Conservation (phyloP, 2,329 filamentous ascomycete species). For the Blastomyces gilchristii region DNA sequence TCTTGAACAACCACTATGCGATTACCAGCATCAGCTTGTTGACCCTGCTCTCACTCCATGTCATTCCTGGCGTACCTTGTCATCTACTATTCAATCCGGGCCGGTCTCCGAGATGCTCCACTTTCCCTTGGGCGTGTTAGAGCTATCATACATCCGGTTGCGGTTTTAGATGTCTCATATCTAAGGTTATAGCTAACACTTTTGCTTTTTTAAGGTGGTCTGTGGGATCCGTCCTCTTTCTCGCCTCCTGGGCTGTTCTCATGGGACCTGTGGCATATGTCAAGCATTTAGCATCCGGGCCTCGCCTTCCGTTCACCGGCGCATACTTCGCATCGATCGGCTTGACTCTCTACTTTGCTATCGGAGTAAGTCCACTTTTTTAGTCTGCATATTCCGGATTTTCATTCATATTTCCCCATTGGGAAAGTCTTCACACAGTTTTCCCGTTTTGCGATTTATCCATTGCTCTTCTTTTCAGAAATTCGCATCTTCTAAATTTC, state of each 20-base stretch:
- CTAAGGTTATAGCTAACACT: conserved; percentile 15
- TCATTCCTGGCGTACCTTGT: not conserved
- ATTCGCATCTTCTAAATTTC: not conserved
- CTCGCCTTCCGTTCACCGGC: conserved; percentile 81
- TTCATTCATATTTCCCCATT: conserved; percentile 7
- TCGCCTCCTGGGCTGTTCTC: conserved; percentile 84
- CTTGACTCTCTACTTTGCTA: conserved; percentile 81
- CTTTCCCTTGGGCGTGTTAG: not conserved
- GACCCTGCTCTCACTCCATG: not conserved
- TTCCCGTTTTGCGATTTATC: not conserved
- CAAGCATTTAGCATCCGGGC: conserved; percentile 71
- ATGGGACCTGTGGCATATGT: conserved; percentile 82
- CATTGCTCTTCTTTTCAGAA: conserved; percentile 12
- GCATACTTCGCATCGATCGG: conserved; percentile 90
- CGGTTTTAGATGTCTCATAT: not conserved
- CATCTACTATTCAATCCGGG: not conserved
- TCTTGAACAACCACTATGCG: not conserved
- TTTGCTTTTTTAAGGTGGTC: conserved; percentile 63
- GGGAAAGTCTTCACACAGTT: not conserved
- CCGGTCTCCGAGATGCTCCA: not conserved
- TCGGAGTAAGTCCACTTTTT: conserved; percentile 60
- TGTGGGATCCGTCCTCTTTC: conserved; percentile 79
- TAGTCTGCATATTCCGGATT: conserved; percentile 11
- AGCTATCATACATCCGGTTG: not conserved
- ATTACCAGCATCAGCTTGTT: not conserved